phyloP scores from a whole-genome alignment of 1,284 basidiomycete species.

The Blastosporella zonata region DNA sequence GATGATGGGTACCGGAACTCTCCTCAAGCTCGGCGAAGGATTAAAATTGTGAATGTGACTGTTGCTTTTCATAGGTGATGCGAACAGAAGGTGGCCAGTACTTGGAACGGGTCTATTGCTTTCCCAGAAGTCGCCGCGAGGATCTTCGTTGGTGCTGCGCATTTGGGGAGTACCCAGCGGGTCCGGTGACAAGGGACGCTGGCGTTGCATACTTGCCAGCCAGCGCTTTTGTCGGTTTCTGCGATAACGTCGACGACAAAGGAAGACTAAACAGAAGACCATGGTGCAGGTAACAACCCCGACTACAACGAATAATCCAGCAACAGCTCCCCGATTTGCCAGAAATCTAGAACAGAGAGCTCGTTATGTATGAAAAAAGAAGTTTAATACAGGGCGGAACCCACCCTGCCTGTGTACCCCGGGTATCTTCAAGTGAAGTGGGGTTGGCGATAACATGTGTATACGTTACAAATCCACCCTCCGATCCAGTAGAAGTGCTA shows the following conservation, averaged over 20 bases:
- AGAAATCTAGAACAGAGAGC: slow-evolving; percentile 43
- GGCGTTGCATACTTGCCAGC: slow-evolving; percentile 36
- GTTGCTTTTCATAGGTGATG: neutral
- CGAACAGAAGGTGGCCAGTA: neutral
- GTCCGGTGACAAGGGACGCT: slow-evolving; percentile 25
- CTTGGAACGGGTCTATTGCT: neutral
- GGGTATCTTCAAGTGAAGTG: slow-evolving; percentile 23
- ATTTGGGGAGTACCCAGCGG: slow-evolving; percentile 29
- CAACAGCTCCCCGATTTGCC: slow-evolving; percentile 49
- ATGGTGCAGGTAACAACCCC: slow-evolving; percentile 42
- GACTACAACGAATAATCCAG: slow-evolving; percentile 54
- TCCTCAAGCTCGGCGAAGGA: slow-evolving; percentile 1
- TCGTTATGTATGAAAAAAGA: neutral
- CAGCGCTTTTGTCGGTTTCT: slow-evolving; percentile 30
- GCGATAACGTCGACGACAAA: slow-evolving; percentile 40
- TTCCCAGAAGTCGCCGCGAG: slow-evolving; percentile 2
- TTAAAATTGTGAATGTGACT: neutral
- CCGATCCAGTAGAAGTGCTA: slow-evolving; percentile 40
- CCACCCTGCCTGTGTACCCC: slow-evolving; percentile 23
- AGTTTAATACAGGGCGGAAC: neutral
- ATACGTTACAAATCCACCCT: slow-evolving; percentile 41
- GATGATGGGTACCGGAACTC: slow-evolving; percentile 10
- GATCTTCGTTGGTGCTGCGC: slow-evolving; percentile 14
- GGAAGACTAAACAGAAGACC: slow-evolving; percentile 32
- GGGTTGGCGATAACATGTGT: slow-evolving; percentile 53